phyloP scores from a whole-genome alignment of 108 stramenopile species.

The Pinguiococcus pyrenoidosus region DNA sequence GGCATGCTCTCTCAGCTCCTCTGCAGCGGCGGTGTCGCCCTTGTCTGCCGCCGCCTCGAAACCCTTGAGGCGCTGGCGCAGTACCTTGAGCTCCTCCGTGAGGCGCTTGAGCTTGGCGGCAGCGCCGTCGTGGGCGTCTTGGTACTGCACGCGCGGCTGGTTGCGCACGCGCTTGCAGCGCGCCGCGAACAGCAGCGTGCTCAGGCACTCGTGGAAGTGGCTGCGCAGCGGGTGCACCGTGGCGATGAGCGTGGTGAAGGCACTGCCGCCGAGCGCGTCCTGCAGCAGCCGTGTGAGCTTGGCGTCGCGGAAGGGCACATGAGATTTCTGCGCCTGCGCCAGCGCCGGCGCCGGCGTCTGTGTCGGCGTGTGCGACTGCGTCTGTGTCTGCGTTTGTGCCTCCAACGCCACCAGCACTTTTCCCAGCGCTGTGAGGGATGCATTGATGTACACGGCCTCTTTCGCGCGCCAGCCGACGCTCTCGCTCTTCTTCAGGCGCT shows the following conservation, averaged over 20 bases:
- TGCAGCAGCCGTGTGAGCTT: slow-evolving; percentile 88
- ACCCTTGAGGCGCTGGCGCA: too few species aligned
- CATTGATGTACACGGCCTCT: slow-evolving; percentile 46
- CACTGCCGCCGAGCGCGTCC: slow-evolving; percentile 88
- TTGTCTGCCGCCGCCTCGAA: too few species aligned
- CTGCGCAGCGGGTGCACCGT: slow-evolving; percentile 68
- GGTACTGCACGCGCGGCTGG: slow-evolving; percentile 32
- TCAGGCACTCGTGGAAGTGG: slow-evolving; percentile 84
- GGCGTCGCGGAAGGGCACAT: slow-evolving; percentile 83
- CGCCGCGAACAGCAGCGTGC: slow-evolving; percentile 91
- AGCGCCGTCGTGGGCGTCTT: too few species aligned
- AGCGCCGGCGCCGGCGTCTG: too few species aligned
- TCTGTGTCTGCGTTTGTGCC: slow-evolving; percentile 20
- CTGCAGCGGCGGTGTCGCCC: too few species aligned
- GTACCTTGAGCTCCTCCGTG: too few species aligned
- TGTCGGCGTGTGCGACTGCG: too few species aligned
- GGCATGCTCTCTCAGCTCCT: too few species aligned
- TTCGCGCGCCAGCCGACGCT: slow-evolving; percentile 41
- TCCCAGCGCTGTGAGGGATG: slow-evolving; percentile 43
- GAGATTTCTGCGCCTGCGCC: slow-evolving; percentile 30
- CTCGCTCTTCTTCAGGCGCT: slow-evolving; percentile 67
- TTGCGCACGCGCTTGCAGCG: slow-evolving; percentile 35
- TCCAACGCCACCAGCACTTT: slow-evolving; percentile 29
- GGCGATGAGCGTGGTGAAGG: slow-evolving; percentile 88
- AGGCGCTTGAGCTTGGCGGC: too few species aligned